These are phyloP conservation scores for Cutaneotrichosporon curvatum DNA, from an alignment of 1,284 basidiomycete species.

Conservation along the genomic window DNA sequence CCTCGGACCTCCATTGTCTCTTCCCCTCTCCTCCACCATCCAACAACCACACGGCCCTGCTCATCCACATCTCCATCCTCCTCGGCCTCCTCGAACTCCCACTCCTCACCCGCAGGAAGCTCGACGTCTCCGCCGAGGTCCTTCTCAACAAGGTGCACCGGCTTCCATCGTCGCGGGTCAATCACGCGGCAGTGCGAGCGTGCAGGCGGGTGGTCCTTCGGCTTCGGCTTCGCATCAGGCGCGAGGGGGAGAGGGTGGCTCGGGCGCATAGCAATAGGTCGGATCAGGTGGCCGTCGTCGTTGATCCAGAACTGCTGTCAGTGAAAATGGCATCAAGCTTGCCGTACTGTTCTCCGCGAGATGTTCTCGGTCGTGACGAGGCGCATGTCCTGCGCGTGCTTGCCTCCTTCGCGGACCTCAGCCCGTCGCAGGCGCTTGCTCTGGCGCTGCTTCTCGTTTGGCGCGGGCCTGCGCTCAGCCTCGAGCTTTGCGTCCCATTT, in stretches of 20 bases:
- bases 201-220: background rate
- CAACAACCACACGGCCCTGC: slow-evolving; percentile 9
- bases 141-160: slow-evolving; percentile 12
- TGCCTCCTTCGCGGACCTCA: slow-evolving; percentile 24
- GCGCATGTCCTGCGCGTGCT: slow-evolving; percentile 40
- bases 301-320: slow-evolving; percentile 34
- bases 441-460: slow-evolving; percentile 11
- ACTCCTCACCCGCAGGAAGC: background rate
- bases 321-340: background rate
- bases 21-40: slow-evolving; percentile 8
- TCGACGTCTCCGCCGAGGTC: slow-evolving; percentile 6
- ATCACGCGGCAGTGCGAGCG: slow-evolving; percentile 31
- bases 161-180: slow-evolving; percentile 25
- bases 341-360: slow-evolving; percentile 3
- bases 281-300: slow-evolving; percentile 25
- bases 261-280: slow-evolving; percentile 36
- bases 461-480: slow-evolving; percentile 17
- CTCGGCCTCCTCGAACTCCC: slow-evolving; percentile 11
- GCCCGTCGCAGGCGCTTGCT: slow-evolving; percentile 9
- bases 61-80: slow-evolving; percentile 3
- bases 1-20: slow-evolving; percentile 4
- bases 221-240: background rate
- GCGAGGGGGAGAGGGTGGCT: slow-evolving; percentile 26
- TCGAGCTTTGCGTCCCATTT: slow-evolving; percentile 19
- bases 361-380: slow-evolving; percentile 20